phyloP scores from a whole-genome alignment of 2,329 filamentous ascomycete genomes.

The Chrysoporthe austroafricana region DNA sequence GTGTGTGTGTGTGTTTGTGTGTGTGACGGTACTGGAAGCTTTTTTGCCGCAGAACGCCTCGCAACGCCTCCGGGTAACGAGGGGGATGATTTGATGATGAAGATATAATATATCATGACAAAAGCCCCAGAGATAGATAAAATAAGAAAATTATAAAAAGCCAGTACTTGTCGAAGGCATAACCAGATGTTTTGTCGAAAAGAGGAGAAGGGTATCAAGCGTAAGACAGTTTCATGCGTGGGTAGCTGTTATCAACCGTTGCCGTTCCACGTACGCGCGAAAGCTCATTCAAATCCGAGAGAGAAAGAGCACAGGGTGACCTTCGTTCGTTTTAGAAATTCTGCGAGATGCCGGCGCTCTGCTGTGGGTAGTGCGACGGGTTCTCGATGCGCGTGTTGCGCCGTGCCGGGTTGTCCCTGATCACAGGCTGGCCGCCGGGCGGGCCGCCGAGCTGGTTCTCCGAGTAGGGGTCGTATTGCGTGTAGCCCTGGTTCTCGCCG shows the following conservation, averaged over 20 bases:
- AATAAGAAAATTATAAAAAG: slow-evolving; percentile 20
- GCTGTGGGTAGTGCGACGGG: slow-evolving; percentile 84
- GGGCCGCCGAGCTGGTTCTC: slow-evolving; percentile 44
- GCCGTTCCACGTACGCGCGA: slow-evolving; percentile 6
- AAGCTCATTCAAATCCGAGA: slow-evolving; percentile 4
- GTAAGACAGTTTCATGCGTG: slow-evolving; percentile 20
- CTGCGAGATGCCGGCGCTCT: slow-evolving; percentile 93
- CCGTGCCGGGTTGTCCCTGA: slow-evolving; percentile 88
- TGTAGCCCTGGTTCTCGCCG: slow-evolving; percentile 56
- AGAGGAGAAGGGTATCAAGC: slow-evolving; percentile 29
- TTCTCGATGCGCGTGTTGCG: slow-evolving; percentile 96
- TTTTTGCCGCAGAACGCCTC: slow-evolving; percentile 20
- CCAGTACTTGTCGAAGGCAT: slow-evolving; percentile 21
- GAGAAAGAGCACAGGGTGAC: not conserved
- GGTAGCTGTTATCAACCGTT: slow-evolving; percentile 17
- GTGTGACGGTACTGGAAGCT: not conserved
- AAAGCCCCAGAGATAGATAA: slow-evolving; percentile 16
- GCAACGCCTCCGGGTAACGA: slow-evolving; percentile 12
- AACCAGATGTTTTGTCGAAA: slow-evolving; percentile 16
- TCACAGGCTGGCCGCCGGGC: slow-evolving; percentile 70
- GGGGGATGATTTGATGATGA: slow-evolving; percentile 6
- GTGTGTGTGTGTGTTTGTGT: not conserved
- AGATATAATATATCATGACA: slow-evolving; percentile 16
- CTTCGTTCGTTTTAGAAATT: slow-evolving; percentile 70
- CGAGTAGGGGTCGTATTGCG: slow-evolving; percentile 64